phyloP scores from a whole-genome alignment of 441 rosid species.

The Aquilaria agallochum region DNA sequence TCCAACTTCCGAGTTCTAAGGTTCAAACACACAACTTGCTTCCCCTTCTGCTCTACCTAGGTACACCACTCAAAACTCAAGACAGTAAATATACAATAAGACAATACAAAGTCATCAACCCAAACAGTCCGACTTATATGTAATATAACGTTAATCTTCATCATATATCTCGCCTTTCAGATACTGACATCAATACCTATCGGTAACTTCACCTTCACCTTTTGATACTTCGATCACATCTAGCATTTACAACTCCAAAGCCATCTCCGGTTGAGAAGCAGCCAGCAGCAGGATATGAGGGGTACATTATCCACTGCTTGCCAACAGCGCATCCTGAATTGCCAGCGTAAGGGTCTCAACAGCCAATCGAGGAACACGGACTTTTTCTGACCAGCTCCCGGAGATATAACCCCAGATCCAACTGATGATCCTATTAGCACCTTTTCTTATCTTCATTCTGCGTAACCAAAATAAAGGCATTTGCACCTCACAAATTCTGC shows the following conservation, averaged over 20 bases:
- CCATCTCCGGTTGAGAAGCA: constrained; percentile 14
- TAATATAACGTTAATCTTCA: constrained; percentile 14
- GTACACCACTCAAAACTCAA: too few relatives aligned
- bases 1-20: too few relatives aligned
- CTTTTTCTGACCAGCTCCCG: constrained; percentile 29
- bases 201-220: constrained; percentile 15
- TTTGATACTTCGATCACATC: constrained; percentile 10
- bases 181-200: constrained; percentile 5
- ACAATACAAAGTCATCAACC: background rate
- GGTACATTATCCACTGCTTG: too few relatives aligned
- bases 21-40: too few relatives aligned
- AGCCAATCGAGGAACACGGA: constrained; percentile 21
- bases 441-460: constrained; percentile 32
- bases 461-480: constrained; percentile 33
- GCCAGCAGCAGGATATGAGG: background rate
- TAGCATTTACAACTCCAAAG: constrained; percentile 16
- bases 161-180: constrained; percentile 3
- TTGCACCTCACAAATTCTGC: constrained; percentile 30
- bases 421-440: constrained; percentile 32
- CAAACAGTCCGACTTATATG: constrained; percentile 10
- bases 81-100: too few relatives aligned
- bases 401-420: constrained; percentile 30
- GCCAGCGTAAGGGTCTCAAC: constrained; percentile 10
- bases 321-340: too few relatives aligned
- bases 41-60: too few relatives aligned